These are phyloP conservation scores for Lagerstroemia fauriei DNA, from an alignment of 441 rosid species.

Conservation along the genomic window DNA sequence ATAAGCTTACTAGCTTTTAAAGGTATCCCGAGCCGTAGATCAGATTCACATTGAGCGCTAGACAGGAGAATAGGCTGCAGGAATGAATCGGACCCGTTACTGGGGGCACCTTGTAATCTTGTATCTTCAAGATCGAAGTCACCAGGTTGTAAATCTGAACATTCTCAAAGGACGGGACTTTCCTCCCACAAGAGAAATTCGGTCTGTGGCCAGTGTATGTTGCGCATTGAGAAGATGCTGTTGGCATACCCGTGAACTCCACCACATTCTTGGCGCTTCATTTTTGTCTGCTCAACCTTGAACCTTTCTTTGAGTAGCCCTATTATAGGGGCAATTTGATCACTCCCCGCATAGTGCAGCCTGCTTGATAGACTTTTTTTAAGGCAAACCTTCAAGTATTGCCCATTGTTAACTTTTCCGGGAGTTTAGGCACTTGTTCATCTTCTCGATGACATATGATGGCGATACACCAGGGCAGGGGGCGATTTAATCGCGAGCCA, in stretches of 20 bases:
- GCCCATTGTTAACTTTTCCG: conserved; percentile 74
- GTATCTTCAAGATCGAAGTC: conserved; percentile 69
- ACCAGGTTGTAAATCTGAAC: conserved; percentile 80
- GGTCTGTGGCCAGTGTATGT: conserved; percentile 88
- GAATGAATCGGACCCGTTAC: conserved; percentile 67
- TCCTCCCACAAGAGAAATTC: conserved; percentile 63
- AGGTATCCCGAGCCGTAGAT: background rate
- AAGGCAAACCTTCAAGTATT: conserved; percentile 66
- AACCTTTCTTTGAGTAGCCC: conserved; percentile 75
- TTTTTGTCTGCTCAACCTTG: conserved; percentile 69
- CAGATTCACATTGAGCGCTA: conserved; percentile 5
- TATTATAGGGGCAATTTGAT: conserved; percentile 73
- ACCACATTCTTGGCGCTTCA: conserved; percentile 65
- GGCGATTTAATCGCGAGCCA: conserved; percentile 76
- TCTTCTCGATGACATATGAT: conserved; percentile 59
- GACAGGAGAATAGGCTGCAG: conserved; percentile 52
- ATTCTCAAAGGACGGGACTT: conserved; percentile 89
- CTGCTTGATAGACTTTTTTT: conserved; percentile 80
- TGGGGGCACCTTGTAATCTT: conserved; percentile 68
- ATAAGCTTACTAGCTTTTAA: background rate
- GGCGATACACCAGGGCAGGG: conserved; percentile 35
- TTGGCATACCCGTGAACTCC: conserved; percentile 93
- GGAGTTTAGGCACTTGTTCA: conserved; percentile 66
- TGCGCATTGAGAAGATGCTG: conserved; percentile 85
- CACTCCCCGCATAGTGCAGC: conserved; percentile 65